Percentiles rank a stretch among this genome's conserved stretches.
Evolutionary conservation across 2,329 filamentous ascomycete genomes (phyloP).

Genomic region (Trichoderma sp.): DNA sequence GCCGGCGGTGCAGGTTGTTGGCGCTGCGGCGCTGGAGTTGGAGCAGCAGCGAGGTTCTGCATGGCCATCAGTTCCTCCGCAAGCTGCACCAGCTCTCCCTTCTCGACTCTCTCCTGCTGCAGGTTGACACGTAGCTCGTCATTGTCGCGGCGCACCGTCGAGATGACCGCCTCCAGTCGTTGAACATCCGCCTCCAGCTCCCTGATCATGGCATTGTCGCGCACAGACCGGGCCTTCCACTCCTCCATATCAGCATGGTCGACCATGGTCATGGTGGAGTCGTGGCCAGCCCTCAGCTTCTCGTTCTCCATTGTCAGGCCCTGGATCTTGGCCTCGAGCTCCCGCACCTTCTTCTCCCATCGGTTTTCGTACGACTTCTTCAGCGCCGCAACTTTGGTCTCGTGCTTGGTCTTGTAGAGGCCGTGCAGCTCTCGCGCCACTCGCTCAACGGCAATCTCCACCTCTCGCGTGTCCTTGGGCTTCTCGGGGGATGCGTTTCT

Average conservation of each 20-base stretch:
- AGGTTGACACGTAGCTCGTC: slow-evolving; percentile 62
- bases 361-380: slow-evolving; percentile 82
- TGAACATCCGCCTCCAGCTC: slow-evolving; percentile 72
- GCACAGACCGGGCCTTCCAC: slow-evolving; percentile 56
- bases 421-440: slow-evolving; percentile 91
- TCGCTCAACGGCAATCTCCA: slow-evolving; percentile 83
- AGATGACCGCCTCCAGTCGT: slow-evolving; percentile 70
- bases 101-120: slow-evolving; percentile 74
- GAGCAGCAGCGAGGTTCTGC: slow-evolving; percentile 45
- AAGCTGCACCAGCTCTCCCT: slow-evolving; percentile 76
- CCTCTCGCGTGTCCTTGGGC: slow-evolving; percentile 48
- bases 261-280: slow-evolving; percentile 63
- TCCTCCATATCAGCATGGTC: slow-evolving; percentile 50
- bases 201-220: slow-evolving; percentile 64
- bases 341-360: slow-evolving; percentile 83
- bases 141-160: slow-evolving; percentile 68
- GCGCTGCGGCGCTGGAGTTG: slow-evolving; percentile 18
- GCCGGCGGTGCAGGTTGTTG: slow-evolving; percentile 16
- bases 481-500: slow-evolving; percentile 40
- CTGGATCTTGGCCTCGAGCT: slow-evolving; percentile 70
- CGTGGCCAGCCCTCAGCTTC: slow-evolving; percentile 65
- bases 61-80: slow-evolving; percentile 83
- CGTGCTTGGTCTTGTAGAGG: slow-evolving; percentile 95
- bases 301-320: slow-evolving; percentile 73
- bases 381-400: slow-evolving; percentile 88